Base-by-base conservation (phyloP, 352 stramenopile genomes). In the Phytopythium delawarense region DNA sequence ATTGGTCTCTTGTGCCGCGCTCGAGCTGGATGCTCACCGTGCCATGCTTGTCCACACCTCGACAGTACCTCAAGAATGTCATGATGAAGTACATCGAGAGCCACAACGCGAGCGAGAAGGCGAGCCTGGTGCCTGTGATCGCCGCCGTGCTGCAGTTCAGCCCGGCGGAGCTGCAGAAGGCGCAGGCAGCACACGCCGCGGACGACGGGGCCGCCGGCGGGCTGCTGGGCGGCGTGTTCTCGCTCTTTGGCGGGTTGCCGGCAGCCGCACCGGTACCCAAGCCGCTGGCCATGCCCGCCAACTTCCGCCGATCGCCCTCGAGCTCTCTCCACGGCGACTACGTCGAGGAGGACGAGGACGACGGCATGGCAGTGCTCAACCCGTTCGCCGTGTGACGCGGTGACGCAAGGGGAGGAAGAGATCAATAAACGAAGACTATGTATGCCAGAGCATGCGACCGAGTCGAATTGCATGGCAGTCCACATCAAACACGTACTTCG, bases 41-140 rank as follows among this genome's bases (percentile, higher is more conserved):
- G 7, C 18, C n/a, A 16, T 40, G 35, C 9, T 15, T 50, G 44
- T 50, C 7, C 11, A 7, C 57, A 15, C 13, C 25, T 68, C 18
- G n/a, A 37, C 56, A 93, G 85, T 94, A 94, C 59, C 55, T 94
- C 40, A 92, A 91, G 62, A 94, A 94, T 35, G 78, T 94, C 11
- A 70, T 94, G 44, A 82, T 94, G 62, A 94, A 94, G 74, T 94
- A 89, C 74, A 87, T 94, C 28, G 71, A 78, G 56, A 91, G 78
- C 54, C 78, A 86, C 71, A 87, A 89, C 23, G 63, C 78, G 21
- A 84, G 69, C 37, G 83, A 94, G 50, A 90, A 89, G 62, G 78
- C 89, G 45, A 78, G 78, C n/a, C 67, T 94, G 39, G 85, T 94
- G 49, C 85, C 85, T 7, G 85, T 94, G 28, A 87, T 94, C 61